Evolutionary conservation across 768 basidiomycete genomes (phyloP).

Genomic region (Sporobolomyces pararoseus): DNA sequence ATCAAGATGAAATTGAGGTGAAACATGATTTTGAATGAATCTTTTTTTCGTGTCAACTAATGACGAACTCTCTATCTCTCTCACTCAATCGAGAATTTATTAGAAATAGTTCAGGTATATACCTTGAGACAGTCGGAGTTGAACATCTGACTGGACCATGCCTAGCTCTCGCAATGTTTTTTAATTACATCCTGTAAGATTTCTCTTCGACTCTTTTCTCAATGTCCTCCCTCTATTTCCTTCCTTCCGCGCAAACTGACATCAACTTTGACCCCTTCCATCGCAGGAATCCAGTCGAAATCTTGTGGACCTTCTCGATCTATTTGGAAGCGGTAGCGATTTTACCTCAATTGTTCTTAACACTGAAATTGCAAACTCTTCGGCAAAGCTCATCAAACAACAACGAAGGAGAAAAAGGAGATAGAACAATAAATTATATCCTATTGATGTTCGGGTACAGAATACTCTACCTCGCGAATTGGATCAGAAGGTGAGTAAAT

Average conservation of each 20-base stretch:
- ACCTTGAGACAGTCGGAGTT: slow-evolving; percentile 84
- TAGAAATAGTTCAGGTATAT: slow-evolving; percentile 62
- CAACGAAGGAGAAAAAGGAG: slow-evolving; percentile 92
- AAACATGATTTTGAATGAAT: too few relatives aligned
- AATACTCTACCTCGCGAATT: slow-evolving; percentile 93
- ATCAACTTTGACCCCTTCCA: too few relatives aligned
- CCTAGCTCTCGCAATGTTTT: slow-evolving; percentile 69
- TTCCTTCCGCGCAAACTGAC: background rate
- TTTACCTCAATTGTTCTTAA: slow-evolving; percentile 89
- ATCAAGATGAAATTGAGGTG: too few relatives aligned
- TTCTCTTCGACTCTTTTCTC: background rate
- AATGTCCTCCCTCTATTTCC: background rate
- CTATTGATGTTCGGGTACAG: slow-evolving; percentile 87
- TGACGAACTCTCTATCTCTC: background rate
- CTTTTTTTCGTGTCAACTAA: background rate
- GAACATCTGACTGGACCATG: slow-evolving; percentile 86
- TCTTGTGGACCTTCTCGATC: slow-evolving; percentile 95
- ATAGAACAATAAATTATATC: slow-evolving; percentile 93
- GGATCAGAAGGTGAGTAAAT: slow-evolving; percentile 96
- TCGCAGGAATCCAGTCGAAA: slow-evolving; percentile 56
- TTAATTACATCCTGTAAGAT: slow-evolving; percentile 73
- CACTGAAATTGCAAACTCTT: slow-evolving; percentile 63
- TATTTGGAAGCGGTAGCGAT: slow-evolving; percentile 93
- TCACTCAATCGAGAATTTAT: too few relatives aligned
- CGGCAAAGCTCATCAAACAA: too few relatives aligned